Conservation (phyloP, 2,329 filamentous ascomycete genomes). For the Arthrinium phaeospermum region DNA sequence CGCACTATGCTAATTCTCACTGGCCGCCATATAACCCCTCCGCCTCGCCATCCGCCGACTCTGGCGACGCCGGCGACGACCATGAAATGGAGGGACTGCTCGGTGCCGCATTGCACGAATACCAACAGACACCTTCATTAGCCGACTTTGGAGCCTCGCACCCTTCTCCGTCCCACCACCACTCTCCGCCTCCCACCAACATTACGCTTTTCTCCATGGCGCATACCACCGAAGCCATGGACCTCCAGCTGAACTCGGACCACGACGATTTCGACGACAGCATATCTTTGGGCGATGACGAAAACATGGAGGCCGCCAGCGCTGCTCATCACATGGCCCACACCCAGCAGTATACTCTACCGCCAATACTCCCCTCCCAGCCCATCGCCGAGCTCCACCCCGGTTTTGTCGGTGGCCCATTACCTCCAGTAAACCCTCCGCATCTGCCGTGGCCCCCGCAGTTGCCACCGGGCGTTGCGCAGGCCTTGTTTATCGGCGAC, state of each 20-base stretch:
- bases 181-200: not conserved
- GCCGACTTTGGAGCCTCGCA: not conserved
- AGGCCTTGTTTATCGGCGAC: slow-evolving; percentile 21
- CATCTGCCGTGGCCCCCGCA: slow-evolving; percentile 12
- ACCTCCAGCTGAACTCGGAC: not conserved
- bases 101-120: slow-evolving; percentile 27
- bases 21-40: slow-evolving; percentile 14
- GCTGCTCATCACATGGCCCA: slow-evolving; percentile 35
- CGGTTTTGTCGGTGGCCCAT: not conserved
- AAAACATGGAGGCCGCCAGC: slow-evolving; percentile 27
- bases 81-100: slow-evolving; percentile 34
- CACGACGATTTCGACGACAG: slow-evolving; percentile 6
- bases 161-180: not conserved
- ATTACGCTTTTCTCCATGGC: not conserved
- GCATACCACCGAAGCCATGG: slow-evolving; percentile 2
- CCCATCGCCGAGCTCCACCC: not conserved
- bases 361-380: slow-evolving; percentile 33
- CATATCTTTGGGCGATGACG: slow-evolving; percentile 26
- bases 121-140: slow-evolving; percentile 15
- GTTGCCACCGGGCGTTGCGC: slow-evolving; percentile 4
- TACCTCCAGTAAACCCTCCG: slow-evolving; percentile 14
- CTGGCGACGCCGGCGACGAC: slow-evolving; percentile 27
- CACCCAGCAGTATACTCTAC: slow-evolving; percentile 40
- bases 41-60: slow-evolving; percentile 3
- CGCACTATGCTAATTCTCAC: slow-evolving; percentile 8